Evolutionary conservation across 768 basidiomycete species (phyloP).

Genomic region (Lepiota venenata): DNA sequence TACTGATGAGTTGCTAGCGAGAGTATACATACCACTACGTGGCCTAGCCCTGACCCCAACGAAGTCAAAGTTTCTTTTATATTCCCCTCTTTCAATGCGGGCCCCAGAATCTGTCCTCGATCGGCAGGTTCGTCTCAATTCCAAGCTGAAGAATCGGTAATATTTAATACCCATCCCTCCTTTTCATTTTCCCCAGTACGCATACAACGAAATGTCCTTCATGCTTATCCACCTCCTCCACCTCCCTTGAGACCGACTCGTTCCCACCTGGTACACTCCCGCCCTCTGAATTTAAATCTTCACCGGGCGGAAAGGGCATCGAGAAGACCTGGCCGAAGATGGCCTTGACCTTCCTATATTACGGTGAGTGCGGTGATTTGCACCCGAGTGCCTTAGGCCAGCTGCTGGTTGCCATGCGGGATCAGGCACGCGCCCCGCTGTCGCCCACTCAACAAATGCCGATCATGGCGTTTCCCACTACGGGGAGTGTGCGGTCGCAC

Average conservation of each 20-base stretch:
- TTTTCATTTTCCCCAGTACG: conserved; percentile 40
- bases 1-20: conserved; percentile 32
- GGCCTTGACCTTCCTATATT: conserved; percentile 53
- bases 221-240: conserved; percentile 49
- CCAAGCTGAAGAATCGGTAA: background rate
- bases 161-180: background rate
- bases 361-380: conserved; percentile 35
- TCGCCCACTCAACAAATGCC: no score
- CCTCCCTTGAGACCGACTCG: conserved; percentile 44
- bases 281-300: conserved; percentile 42
- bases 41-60: conserved; percentile 40
- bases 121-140: conserved; percentile 40
- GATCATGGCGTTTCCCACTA: no score
- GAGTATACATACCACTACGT: conserved; percentile 43
- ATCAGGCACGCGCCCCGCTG: no score
- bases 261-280: conserved; percentile 42
- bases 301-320: conserved; percentile 42
- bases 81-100: conserved; percentile 65
- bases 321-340: conserved; percentile 51
- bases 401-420: no score
- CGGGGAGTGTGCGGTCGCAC: no score
- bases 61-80: conserved; percentile 60
- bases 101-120: conserved; percentile 59
- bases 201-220: conserved; percentile 62
- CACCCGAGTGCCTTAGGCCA: no score